Evolutionary conservation across 2,329 filamentous ascomycete genomes (phyloP), one percentile per base, ranked within the genome.

Genomic region (Elsinoe fawcettii): DNA sequence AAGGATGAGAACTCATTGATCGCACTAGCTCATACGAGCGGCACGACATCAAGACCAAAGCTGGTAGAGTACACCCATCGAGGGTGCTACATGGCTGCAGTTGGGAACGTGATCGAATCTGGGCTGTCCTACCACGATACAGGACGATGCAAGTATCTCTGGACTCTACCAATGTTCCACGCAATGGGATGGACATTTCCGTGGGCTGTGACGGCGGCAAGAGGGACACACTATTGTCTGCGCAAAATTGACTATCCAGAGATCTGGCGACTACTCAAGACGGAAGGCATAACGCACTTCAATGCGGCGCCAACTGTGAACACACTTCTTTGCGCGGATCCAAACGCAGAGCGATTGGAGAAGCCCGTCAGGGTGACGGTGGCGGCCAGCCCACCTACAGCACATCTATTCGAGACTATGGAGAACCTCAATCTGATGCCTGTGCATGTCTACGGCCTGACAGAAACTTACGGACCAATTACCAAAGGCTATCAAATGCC

Each of bases 281-380:
- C 90, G 55, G 88, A 97, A 71, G 77, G 82, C 5, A 87, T 99
- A 62, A 97, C 90, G 0, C 93, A 99, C 71, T 97, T 95, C 75
- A 95, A 92, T 67, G 92, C 92, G 0, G 93, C 92, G 0, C 93
- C 93, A 0, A 99, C 93, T 0, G 93, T 99, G 55, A 97, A 97
- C 70, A 99, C 92, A 0, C 75, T 97, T 0, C 81, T 99, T 2
- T 96, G 93, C 67, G 86, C 86, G 11, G 81, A 88, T 2, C 79
- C 85, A 39, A 85, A 90, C 69, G 92, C 93, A 2, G 81, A 80
- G 63, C 80, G 73, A 49, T 77, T 99, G 0, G 22, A 64, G 0
- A 73, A 82, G 1, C 81, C 84, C 0, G 90, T 97, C 8, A 80
- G 84, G 14, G 93, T 99, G 5, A 96, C 91, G 0, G 93, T 99